Conservation (phyloP, 352 stramenopile species). For the Phytophthora kernoviae region DNA sequence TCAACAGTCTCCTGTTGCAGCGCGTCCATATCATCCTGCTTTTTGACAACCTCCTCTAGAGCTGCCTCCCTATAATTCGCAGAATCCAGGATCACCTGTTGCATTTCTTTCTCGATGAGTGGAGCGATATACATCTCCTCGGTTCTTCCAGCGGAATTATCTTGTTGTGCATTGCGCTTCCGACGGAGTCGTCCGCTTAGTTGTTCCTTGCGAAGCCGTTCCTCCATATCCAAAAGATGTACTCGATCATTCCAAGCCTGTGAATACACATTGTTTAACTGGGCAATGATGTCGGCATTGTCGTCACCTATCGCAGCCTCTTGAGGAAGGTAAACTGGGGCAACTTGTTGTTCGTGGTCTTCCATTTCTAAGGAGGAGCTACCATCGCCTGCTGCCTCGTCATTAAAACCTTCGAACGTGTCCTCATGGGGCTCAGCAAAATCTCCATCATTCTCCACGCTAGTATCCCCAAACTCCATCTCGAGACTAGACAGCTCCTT, state of each 20-base stretch:
- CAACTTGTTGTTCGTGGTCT: background rate
- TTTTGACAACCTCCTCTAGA: slow-evolving; percentile 41
- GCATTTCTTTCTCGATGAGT: slow-evolving; percentile 5
- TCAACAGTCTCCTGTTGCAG: slow-evolving; percentile 22
- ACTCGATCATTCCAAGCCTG: slow-evolving; percentile 37
- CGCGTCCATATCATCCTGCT: slow-evolving; percentile 46
- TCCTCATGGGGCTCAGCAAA: slow-evolving; percentile 26
- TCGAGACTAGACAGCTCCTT: slow-evolving; percentile 52
- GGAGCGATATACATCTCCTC: background rate
- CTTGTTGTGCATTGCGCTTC: slow-evolving; percentile 12
- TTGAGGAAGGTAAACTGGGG: background rate
- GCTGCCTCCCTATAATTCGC: slow-evolving; percentile 25
- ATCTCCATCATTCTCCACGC: slow-evolving; percentile 27
- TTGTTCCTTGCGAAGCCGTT: slow-evolving; percentile 38
- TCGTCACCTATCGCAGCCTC: slow-evolving; percentile 9
- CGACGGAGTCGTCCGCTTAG: slow-evolving; percentile 29
- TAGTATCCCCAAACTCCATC: slow-evolving; percentile 44
- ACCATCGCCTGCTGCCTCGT: slow-evolving; percentile 11
- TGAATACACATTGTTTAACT: slow-evolving; percentile 38
- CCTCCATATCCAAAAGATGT: slow-evolving; percentile 28
- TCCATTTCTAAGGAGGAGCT: background rate
- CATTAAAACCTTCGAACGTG: slow-evolving; percentile 9
- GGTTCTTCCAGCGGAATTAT: slow-evolving; percentile 1
- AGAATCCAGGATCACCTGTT: slow-evolving; percentile 12
- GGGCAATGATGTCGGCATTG: slow-evolving; percentile 41